A percentile compares a stretch with the other conserved stretches of the same genome.
Evolutionary conservation across 2,329 filamentous ascomycete genomes (phyloP).

Genomic region (Nemania serpens): DNA sequence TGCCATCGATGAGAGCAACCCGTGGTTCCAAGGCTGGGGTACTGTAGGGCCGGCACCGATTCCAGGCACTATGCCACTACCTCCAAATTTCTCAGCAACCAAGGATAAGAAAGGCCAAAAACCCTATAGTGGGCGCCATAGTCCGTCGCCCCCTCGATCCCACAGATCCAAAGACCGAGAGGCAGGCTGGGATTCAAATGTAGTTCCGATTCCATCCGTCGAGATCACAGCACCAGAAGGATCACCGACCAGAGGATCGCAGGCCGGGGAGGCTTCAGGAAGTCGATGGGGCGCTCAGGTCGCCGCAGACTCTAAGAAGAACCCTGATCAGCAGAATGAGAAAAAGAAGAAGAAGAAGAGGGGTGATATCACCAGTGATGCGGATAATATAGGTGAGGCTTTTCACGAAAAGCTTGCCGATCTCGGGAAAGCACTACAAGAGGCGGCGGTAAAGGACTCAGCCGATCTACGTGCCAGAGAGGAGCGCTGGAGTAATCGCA

Average conservation of each 20-base stretch:
- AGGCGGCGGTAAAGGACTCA: conserved; percentile 22
- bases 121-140: conserved; percentile 5
- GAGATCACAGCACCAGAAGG: conserved; percentile 17
- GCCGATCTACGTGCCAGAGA: conserved; percentile 24
- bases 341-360: conserved; percentile 22
- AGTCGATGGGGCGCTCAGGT: conserved; percentile 28
- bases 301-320: conserved; percentile 24
- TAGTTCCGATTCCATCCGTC: conserved; percentile 28
- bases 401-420: neutral
- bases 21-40: conserved; percentile 28
- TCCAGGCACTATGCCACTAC: conserved; percentile 7
- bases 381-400: neutral
- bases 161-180: conserved; percentile 24
- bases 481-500: conserved; percentile 27
- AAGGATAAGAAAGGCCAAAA: conserved; percentile 14
- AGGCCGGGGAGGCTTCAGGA: conserved; percentile 2
- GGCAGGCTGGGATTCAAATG: conserved; percentile 32
- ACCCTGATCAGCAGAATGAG: conserved; percentile 6
- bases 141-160: conserved; percentile 8
- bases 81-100: conserved; percentile 5
- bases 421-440: conserved; percentile 13
- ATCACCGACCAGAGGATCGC: conserved; percentile 15
- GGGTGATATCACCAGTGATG: neutral
- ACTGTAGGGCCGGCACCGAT: conserved; percentile 11
- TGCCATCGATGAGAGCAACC: conserved; percentile 13